Base-by-base conservation (phyloP, 2,329 filamentous ascomycete genomes). In the Talaromyces sp. region DNA sequence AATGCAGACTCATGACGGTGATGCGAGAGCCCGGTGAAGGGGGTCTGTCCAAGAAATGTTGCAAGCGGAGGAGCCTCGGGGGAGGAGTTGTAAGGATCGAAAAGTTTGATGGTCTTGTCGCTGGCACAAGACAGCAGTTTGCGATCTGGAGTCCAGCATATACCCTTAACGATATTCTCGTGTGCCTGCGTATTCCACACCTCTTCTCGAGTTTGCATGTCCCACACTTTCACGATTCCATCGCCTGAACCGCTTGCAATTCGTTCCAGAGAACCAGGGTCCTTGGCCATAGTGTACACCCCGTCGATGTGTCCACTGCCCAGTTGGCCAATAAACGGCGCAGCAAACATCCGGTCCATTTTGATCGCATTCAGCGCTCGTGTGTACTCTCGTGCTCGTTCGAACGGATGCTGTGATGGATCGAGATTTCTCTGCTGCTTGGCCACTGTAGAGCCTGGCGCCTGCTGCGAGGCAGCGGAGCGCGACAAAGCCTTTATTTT, bases 221-320 rank as follows among this genome's bases (percentile, higher is more conserved):
- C 89, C 92, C 92, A 96, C 36, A 95, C 89, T 77, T 99, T 99
- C 62, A 99, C 85, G 10, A 97, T 87, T 66, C 95, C 93, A 75
- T 99, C 95, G 65, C 93, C 93, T 67, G 89, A 92, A 51, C 91
- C 92, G 70, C 90, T 93, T 7, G 92, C 91, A 68, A 93, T 85
- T 61, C 88, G 82, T 68, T 91, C 84, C 28, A 93, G 77, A 8
- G 87, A 88, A 67, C 85, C 86, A 7, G 89, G 89, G 68, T 95
- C 91, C 74, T 92, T 92, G 63, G 89, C 88, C 74, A 95, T 86
- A 39, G 85, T 85, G 75, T 93, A 95, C 10, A 90, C 87, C 65
- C 95, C 95, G 71, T 99, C 95, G 60, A 97, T 91, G 77, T 99
- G 95, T 22, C 95, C 93, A 33, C 86, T 84, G 59, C 93, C 93